Base-by-base conservation (phyloP, 2,329 filamentous ascomycete genomes). In the Bipolaris cookei region DNA sequence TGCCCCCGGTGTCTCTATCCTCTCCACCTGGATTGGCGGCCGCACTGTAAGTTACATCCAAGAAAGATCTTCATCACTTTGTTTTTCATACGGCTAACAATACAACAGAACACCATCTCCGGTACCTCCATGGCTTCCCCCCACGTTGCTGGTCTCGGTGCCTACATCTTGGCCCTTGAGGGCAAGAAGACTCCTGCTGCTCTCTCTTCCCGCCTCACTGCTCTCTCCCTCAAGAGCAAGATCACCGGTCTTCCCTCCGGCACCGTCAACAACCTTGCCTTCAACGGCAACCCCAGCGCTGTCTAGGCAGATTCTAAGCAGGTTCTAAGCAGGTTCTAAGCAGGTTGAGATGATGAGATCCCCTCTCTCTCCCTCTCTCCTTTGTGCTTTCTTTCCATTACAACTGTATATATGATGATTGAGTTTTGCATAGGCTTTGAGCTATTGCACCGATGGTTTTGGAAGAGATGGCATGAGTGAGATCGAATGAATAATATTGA, bases 71-170 rank as follows among this genome's bases (percentile, higher is more conserved):
- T 14, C n/a, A 38, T 23, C 10, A 13, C 10, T 13, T 30, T 30
- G 28, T 30, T 8, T 30, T 42, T 25, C 25, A 49, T 48, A 56
- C 10, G 56, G 54, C 57, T 45, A 47, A 59, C 34, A 32, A 38
- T 14, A 32, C 25, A 14, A 49, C 1, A 83, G 78, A 80, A 79
- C 63, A 79, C 76, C 57, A 83, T 88, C 67, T 84, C 81, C 18
- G 87, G 86, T 49, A 89, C 87, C 20, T 86, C 82, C 51, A 88
- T 88, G 86, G 88, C 88, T 48, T 83, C 84, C 35, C 89, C 89
- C 14, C 88, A 91, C 72, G 81, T 91, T 58, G 83, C 86, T 49
- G 89, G 89, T 62, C 82, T 91, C n/a, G 87, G 83, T 37, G 88
- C 88, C 46, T 91, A 90, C 77, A 78, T 91, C 46, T 86, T 90